Percentiles rank a stretch among this genome's conserved stretches.
These are phyloP conservation scores for Metschnikowia henanensis DNA, from an alignment of 805 yeast species.

Conservation along the genomic window DNA sequence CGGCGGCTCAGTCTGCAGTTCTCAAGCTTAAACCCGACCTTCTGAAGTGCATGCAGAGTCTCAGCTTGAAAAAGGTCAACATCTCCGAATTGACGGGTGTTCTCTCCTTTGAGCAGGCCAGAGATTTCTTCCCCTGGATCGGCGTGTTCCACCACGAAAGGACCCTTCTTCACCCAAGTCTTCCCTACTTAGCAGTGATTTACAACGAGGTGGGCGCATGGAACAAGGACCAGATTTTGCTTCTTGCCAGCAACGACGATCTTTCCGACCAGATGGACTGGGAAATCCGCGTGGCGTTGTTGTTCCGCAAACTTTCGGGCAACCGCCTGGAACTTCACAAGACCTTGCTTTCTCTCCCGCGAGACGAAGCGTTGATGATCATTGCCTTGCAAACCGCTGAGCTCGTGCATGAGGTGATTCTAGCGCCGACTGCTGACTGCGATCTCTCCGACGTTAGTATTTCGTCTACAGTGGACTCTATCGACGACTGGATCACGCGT, in stretches of 20 bases:
- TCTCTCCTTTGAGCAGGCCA: conserved; percentile 1
- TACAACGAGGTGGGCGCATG: conserved; percentile 5
- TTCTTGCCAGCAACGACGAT: conserved; percentile 7
- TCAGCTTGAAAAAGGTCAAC: background rate
- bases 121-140: conserved; percentile 11
- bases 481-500: background rate
- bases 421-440: conserved; percentile 5
- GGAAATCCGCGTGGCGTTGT: conserved; percentile 10
- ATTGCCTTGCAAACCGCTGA: conserved; percentile 7
- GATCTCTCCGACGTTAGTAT: background rate
- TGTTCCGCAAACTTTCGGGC: background rate
- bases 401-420: conserved; percentile 2
- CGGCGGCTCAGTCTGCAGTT: background rate
- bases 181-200: conserved; percentile 6
- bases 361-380: conserved; percentile 4
- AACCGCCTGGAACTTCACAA: background rate
- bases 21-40: background rate
- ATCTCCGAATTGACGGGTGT: background rate
- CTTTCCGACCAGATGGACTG: conserved; percentile 5
- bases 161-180: conserved; percentile 4
- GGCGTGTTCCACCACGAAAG: conserved; percentile 3
- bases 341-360: conserved; percentile 2
- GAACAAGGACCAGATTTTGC: conserved; percentile 5
- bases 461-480: background rate
- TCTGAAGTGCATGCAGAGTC: background rate